Conservation (phyloP, 257 asterid species). For the Rauvolfia tetraphylla region DNA sequence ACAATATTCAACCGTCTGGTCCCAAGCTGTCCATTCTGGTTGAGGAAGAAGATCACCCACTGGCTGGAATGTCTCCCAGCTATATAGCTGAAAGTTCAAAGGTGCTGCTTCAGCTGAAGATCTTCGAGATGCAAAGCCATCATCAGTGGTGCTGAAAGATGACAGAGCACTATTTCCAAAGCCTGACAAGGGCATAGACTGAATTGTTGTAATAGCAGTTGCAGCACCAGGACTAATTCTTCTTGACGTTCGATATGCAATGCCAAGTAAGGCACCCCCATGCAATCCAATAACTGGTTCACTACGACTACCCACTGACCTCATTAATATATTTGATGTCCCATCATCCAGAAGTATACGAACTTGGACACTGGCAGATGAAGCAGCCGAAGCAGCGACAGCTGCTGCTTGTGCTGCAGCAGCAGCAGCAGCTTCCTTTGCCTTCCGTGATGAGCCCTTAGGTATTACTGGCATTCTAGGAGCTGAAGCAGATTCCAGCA, state of each 20-base stretch:
- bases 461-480: slow-evolving; percentile 93
- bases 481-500: slow-evolving; percentile 75
- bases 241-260: slow-evolving; percentile 91
- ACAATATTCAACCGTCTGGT: slow-evolving; percentile 96
- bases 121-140: slow-evolving; percentile 64
- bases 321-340: slow-evolving; percentile 90
- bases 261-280: slow-evolving; percentile 94
- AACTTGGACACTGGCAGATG: slow-evolving; percentile 91
- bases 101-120: slow-evolving; percentile 70
- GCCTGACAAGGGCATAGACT: slow-evolving; percentile 92
- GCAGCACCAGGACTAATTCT: slow-evolving; percentile 78
- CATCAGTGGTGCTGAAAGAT: slow-evolving; percentile 75
- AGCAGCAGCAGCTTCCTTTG: slow-evolving; percentile 96
- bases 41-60: slow-evolving; percentile 98
- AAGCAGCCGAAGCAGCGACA: slow-evolving; percentile 87
- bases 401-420: slow-evolving; percentile 97
- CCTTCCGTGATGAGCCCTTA: slow-evolving; percentile 89
- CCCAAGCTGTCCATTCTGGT: slow-evolving; percentile 99
- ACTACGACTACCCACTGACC: slow-evolving; percentile 89
- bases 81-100: slow-evolving; percentile 79
- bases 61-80: slow-evolving; percentile 98
- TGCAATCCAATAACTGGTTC: slow-evolving; percentile 90
- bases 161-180: slow-evolving; percentile 55
- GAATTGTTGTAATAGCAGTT: slow-evolving; percentile 77
- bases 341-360: slow-evolving; percentile 96